Percentiles rank a stretch among this genome's conserved stretches.
Conservation (phyloP, 495 filamentous ascomycete genomes). For the Tuber brumale region DNA sequence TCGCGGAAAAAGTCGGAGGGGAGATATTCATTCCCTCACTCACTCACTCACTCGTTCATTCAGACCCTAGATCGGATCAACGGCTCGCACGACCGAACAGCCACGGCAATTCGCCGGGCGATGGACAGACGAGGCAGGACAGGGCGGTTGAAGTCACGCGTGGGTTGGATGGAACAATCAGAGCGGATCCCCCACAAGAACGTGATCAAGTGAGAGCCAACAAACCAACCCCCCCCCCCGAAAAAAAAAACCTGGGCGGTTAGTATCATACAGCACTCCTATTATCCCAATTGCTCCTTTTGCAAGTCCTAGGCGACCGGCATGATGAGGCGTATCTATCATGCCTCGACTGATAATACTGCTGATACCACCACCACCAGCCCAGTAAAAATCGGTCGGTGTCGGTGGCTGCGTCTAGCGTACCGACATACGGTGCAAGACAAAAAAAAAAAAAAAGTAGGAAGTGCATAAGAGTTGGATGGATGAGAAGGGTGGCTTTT, state of each 20-base stretch:
- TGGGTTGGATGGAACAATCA: conserved; percentile 20
- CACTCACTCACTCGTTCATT: conserved; percentile 1
- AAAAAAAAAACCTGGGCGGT: not conserved
- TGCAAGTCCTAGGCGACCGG: conserved; percentile 13
- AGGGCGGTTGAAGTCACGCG: conserved; percentile 22
- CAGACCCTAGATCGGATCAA: conserved; percentile 24
- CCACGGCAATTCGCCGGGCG: conserved; percentile 26
- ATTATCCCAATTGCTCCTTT: conserved; percentile 3
- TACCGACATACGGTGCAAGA: conserved; percentile 15
- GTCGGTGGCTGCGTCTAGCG: conserved; percentile 14
- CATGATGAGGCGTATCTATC: conserved; percentile 25
- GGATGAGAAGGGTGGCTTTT: conserved; percentile 10
- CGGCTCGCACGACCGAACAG: conserved; percentile 33
- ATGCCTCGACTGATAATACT: conserved; percentile 23
- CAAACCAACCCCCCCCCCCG: conserved; percentile 24
- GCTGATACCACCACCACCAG: conserved; percentile 11
- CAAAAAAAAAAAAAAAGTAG: conserved; percentile 14
- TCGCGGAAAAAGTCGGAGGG: conserved; percentile 34
- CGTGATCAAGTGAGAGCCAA: conserved; percentile 30
- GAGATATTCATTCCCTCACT: not conserved
- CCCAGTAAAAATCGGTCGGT: not conserved
- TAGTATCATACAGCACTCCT: not conserved
- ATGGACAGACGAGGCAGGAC: conserved; percentile 4
- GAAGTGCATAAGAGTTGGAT: conserved; percentile 28
- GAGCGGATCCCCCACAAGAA: conserved; percentile 17